A percentile compares a stretch with the other conserved stretches of the same genome.
These are phyloP conservation scores for Camelina hispida DNA, from an alignment of 345 rosid species.

Conservation along the genomic window DNA sequence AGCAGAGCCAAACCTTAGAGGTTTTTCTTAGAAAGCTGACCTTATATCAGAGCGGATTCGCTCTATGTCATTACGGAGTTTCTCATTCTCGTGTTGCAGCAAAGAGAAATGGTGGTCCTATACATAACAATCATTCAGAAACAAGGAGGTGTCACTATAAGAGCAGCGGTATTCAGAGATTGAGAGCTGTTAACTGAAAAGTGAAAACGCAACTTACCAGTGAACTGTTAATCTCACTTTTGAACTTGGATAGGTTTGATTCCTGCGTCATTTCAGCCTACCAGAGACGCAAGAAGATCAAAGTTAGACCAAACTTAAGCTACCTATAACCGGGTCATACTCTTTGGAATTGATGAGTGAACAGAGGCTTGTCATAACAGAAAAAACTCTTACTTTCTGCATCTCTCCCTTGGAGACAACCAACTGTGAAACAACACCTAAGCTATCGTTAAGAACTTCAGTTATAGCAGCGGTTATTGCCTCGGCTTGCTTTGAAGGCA, in stretches of 20 bases:
- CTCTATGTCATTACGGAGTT: conserved; percentile 75
- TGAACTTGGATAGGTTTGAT: conserved; percentile 76
- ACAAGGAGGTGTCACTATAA: not conserved
- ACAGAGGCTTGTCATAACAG: not conserved
- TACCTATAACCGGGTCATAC: not conserved
- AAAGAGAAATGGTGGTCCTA: conserved; percentile 77
- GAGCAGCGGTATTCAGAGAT: not conserved
- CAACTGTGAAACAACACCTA: conserved; percentile 77
- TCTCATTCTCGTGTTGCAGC: conserved; percentile 88
- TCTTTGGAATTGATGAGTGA: not conserved
- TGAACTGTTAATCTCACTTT: conserved; percentile 74
- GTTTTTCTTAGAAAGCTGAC: conserved; percentile 41
- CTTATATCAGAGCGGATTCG: conserved; percentile 79
- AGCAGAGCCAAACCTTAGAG: not conserved
- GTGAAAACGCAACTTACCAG: conserved; percentile 52
- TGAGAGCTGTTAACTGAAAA: not conserved
- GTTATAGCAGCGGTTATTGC: conserved; percentile 81
- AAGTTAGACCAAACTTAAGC: not conserved
- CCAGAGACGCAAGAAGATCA: conserved; percentile 8
- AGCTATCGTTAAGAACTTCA: conserved; percentile 71
- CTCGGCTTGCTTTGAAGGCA: conserved; percentile 93
- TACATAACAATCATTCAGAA: conserved; percentile 29
- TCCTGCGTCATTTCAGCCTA: conserved; percentile 79
- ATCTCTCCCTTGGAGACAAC: conserved; percentile 78
- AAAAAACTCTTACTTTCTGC: conserved; percentile 67